Evolutionary conservation across 352 stramenopile species (phyloP), one percentile per base, ranked within the genome.

Genomic region (Globisporangium alternatum): DNA sequence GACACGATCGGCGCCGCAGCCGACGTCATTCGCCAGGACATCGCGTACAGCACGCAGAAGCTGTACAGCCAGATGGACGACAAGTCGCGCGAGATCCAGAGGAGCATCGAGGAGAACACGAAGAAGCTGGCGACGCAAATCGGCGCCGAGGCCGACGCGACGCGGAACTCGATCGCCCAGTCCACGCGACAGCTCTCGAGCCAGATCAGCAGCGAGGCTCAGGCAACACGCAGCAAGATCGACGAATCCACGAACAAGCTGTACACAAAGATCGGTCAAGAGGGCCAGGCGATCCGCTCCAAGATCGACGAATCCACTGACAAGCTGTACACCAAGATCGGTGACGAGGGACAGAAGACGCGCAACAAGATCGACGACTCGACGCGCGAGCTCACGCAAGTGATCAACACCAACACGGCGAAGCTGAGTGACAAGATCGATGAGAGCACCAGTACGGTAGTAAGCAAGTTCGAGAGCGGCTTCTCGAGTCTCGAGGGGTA

Each of bases 361-460:
- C 49, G 57, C 7, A 22, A 44, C 17, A 51, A 62, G 30, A 62
- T 65, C 28, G 52, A 61, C 39, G 6, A 57, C 13, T 62, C 49
- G 7, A 65, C 56, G 15, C 51, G 33, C 5, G 2, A 44, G 51
- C 44, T 69, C 0, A 69, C 49, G 19, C 4, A 60, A 1, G 52
- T 62, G 31, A 65, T 65, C 51, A 65, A 65, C 17, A 55, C 43
- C 5, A 65, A 43, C 39, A 69, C 64, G 7, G 43, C 53, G 28
- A 62, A 53, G 17, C 41, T 62, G 4, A n/a, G 5, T 2, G 22
- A 2, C 3, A 37, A 62, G 25, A 62, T 53, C 41, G 43, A 25
- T 2, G 7, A 21, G 28, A 62, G 43, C 56, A 53, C 39, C 1
- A 61, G 17, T 2, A 61, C 21, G 22, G 5, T 52, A 21, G 41